Base-by-base conservation (phyloP, 805 yeast genomes). In the Candida parachauliodes region DNA sequence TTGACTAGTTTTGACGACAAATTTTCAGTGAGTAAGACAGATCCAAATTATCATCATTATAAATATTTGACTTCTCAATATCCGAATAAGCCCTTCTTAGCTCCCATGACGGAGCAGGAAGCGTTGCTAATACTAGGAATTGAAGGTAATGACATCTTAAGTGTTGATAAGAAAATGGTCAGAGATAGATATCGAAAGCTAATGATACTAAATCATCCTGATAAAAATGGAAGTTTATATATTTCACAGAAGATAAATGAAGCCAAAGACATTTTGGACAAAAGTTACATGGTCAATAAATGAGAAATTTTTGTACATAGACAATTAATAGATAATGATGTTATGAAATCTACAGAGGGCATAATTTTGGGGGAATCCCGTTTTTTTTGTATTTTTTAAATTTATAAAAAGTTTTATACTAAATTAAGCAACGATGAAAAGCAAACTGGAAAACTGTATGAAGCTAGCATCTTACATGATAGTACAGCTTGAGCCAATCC, bases 161-260 rank as follows among this genome's bases (percentile, higher is more conserved):
- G 56, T 18, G 49, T 81, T 23, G 62, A 69, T 28, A 58, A 55
- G 21, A 42, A 47, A 30, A 51, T 56, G 37, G 44, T 68, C 31
- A 55, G 59, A 34, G 53, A 58, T 21, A 48, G 69, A 28, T 68
- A 67, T 46, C 44, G 74, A 37, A 53, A 57, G 39, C 49, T 68
- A 38, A 65, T 68, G 60, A 54, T 65, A 11, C 42, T 53, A 47
- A 68, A 68, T 48, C 74, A 68, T 43, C 74, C 74, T 3, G 74
- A 68, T 41, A 57, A 55, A 27, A 45, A 55, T 10, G 74, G 74
- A 1, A 63, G 70, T 44, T 54, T 58, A 38, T 68, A 65, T 39
- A 38, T 68, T 30, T 51, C 64, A 10, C 72, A 67, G 45, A 62
- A 65, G 39, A 60, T 68, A 38, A 68, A 68, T 47, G 65, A 67